Conservation (phyloP, 257 asterid genomes). For the Fraxinus excelsior region DNA sequence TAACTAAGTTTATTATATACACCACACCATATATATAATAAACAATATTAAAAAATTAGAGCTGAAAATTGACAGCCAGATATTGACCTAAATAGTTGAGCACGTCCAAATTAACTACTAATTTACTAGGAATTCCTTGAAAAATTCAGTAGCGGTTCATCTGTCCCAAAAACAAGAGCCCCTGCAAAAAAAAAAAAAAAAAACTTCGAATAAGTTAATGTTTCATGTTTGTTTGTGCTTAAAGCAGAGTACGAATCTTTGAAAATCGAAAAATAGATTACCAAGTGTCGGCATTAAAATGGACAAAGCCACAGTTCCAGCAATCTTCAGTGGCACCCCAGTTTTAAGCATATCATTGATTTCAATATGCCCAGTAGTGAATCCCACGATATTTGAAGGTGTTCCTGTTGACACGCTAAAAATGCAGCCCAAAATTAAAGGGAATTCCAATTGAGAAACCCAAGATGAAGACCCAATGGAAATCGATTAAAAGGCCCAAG, state of each 20-base stretch:
- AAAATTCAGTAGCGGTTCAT: conserved; percentile 36
- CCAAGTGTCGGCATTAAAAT: conserved; percentile 89
- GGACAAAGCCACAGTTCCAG: conserved; percentile 54
- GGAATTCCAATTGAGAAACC: no score
- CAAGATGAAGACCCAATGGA: no score
- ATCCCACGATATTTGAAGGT: conserved; percentile 84
- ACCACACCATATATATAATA: no score
- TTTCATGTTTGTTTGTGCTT: not conserved
- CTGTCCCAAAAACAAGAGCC: conserved; percentile 57
- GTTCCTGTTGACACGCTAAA: conserved; percentile 90
- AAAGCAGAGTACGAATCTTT: not conserved
- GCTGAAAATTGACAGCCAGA: not conserved
- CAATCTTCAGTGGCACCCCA: conserved; percentile 66
- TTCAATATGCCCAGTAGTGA: conserved; percentile 77
- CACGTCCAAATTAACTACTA: conserved; percentile 2
- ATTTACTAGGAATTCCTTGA: conserved; percentile 23
- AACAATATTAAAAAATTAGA: not conserved
- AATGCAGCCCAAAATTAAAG: no score
- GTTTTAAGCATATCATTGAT: conserved; percentile 62
- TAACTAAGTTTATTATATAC: not conserved
- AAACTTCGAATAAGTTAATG: not conserved
- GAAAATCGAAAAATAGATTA: conserved; percentile 22
- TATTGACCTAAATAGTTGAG: not conserved
- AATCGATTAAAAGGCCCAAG: no score
- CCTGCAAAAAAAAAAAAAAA: conserved; percentile 50